Conservation (phyloP, 2,329 filamentous ascomycete species). For the Pseudogymnoascus verrucosus region DNA sequence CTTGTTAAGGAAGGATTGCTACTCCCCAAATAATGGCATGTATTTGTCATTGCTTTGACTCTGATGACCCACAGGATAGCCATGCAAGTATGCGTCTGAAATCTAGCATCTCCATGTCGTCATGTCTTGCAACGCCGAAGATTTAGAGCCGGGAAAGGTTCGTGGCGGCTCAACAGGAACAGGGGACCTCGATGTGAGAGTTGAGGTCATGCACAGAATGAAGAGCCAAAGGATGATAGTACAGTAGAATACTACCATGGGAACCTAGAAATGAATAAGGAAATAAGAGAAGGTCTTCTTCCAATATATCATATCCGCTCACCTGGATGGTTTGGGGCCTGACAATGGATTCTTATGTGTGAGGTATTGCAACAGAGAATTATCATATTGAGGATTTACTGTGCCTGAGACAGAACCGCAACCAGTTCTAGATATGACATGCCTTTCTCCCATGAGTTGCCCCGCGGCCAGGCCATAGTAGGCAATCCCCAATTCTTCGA, state of each 20-base stretch:
- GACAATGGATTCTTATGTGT: background rate
- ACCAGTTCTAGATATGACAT: background rate
- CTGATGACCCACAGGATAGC: background rate
- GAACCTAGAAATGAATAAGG: background rate
- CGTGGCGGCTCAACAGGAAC: background rate
- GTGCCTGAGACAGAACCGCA: too few relatives aligned
- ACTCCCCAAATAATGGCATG: slow-evolving; percentile 24
- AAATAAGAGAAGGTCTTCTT: background rate
- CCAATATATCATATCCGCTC: background rate
- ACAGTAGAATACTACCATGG: background rate
- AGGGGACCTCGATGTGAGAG: background rate
- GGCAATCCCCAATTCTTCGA: background rate
- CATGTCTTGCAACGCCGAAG: background rate
- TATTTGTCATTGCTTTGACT: slow-evolving; percentile 3
- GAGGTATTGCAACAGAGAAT: background rate
- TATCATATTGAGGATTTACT: background rate
- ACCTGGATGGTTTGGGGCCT: background rate
- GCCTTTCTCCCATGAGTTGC: background rate
- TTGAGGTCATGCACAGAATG: background rate
- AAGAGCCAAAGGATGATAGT: background rate
- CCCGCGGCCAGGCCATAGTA: background rate
- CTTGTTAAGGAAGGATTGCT: slow-evolving; percentile 21
- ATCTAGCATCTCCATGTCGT: background rate
- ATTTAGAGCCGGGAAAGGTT: background rate
- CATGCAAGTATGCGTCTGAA: background rate